These are phyloP conservation scores for Rhodotorula toruloides DNA, from an alignment of 768 basidiomycete species.

Conservation along the genomic window DNA sequence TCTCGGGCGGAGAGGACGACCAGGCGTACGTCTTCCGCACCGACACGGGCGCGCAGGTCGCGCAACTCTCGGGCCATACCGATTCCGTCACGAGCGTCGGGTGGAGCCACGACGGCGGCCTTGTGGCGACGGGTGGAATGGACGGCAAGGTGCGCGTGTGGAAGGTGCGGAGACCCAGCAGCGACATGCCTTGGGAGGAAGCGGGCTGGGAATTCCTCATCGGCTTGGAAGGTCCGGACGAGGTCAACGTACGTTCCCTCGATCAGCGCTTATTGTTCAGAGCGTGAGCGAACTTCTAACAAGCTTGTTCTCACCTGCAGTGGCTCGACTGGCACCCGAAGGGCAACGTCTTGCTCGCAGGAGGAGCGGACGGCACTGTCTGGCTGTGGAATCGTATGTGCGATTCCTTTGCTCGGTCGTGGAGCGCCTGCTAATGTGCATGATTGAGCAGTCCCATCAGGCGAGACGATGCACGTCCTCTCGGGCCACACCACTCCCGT, in stretches of 20 bases:
- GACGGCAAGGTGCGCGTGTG: slow-evolving; percentile 90
- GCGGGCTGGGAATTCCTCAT: slow-evolving; percentile 92
- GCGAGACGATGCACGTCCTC: slow-evolving; percentile 92
- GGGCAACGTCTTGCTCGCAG: slow-evolving; percentile 78
- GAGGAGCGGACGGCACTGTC: slow-evolving; percentile 84
- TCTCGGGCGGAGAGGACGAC: slow-evolving; percentile 93
- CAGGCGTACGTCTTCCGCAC: slow-evolving; percentile 89
- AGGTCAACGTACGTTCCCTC: slow-evolving; percentile 69
- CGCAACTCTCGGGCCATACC: slow-evolving; percentile 81
- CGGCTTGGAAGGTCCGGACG: slow-evolving; percentile 86
- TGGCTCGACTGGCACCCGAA: slow-evolving; percentile 96
- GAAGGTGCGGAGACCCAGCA: slow-evolving; percentile 55
- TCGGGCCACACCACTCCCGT: slow-evolving; percentile 80
- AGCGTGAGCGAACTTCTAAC: too few species aligned
- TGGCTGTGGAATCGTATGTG: slow-evolving; percentile 96
- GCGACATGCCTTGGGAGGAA: slow-evolving; percentile 55
- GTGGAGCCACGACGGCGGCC: slow-evolving; percentile 84
- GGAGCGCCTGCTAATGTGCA: not conserved
- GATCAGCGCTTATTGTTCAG: not conserved
- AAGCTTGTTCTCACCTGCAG: slow-evolving; percentile 49
- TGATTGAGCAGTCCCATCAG: slow-evolving; percentile 69
- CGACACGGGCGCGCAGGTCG: slow-evolving; percentile 70
- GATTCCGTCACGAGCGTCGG: slow-evolving; percentile 77
- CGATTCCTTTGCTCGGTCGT: slow-evolving; percentile 6
- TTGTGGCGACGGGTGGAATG: slow-evolving; percentile 96